Percentiles rank a stretch among this genome's conserved stretches.
Conservation (phyloP, 495 filamentous ascomycete species). For the Xylaria grammica region DNA sequence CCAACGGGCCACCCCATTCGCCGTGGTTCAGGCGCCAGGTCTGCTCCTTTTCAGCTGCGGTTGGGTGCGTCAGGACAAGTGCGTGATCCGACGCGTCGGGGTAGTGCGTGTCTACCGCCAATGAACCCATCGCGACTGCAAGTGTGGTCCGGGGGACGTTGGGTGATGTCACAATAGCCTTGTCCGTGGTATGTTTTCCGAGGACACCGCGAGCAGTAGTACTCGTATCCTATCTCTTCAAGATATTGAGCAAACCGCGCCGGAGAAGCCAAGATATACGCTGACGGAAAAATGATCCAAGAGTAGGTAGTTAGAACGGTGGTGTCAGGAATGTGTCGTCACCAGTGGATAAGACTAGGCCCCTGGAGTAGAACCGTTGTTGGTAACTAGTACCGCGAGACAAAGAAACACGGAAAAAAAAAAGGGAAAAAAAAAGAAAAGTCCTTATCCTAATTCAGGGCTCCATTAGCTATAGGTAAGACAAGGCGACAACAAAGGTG, state of each 20-base stretch:
- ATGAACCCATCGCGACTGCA: conserved; percentile 37
- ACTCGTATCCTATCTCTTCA: not conserved
- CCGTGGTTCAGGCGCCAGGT: conserved; percentile 71
- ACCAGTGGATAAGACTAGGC: not conserved
- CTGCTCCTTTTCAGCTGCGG: conserved; percentile 63
- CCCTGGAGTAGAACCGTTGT: not conserved
- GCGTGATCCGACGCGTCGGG: conserved; percentile 64
- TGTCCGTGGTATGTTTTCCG: not conserved
- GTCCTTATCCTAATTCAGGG: not conserved
- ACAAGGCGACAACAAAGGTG: not conserved
- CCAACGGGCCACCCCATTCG: conserved; percentile 73
- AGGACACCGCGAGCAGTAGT: not conserved
- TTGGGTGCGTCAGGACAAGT: conserved; percentile 71
- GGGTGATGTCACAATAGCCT: conserved; percentile 4
- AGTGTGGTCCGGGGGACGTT: not conserved
- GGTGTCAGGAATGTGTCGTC: not conserved
- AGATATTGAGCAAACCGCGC: too few relatives aligned
- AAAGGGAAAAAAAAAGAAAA: not conserved
- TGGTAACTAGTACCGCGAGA: not conserved
- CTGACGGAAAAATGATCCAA: not conserved
- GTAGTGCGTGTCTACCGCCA: conserved; percentile 38
- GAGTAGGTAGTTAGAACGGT: not conserved
- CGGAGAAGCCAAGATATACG: not conserved
- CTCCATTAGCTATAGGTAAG: not conserved
- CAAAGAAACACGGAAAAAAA: not conserved